Evolutionary conservation across 257 asterid species (phyloP).

Genomic region (Solanum raphanifolium): DNA sequence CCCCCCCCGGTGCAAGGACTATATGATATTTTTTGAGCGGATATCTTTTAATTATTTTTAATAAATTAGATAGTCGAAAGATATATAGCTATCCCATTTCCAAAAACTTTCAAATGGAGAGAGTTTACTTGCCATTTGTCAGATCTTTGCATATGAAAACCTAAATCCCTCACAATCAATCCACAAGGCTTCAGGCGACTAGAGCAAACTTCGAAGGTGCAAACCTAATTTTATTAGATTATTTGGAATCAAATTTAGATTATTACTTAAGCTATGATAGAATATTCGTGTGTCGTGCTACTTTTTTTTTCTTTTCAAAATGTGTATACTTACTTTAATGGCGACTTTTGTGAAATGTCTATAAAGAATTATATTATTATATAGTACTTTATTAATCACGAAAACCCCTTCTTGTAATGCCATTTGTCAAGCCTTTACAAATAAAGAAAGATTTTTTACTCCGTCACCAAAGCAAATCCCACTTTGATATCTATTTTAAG

Average conservation of each 20-base stretch:
- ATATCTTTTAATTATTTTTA: neutral
- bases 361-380: neutral
- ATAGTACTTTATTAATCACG: neutral
- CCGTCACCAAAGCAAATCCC: neutral
- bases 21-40: neutral
- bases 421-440: neutral
- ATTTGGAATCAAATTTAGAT: neutral
- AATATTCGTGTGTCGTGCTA: neutral
- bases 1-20: no score
- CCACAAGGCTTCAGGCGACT: no score
- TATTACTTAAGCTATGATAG: neutral
- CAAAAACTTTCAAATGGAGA: neutral
- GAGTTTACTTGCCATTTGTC: neutral
- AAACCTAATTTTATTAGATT: neutral
- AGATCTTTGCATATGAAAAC: neutral
- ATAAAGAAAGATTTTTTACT: neutral
- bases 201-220: no score
- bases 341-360: neutral
- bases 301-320: neutral
- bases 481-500: neutral
- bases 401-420: neutral
- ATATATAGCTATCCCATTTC: neutral
- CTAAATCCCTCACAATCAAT: no score
- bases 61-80: no score
- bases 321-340: neutral